Evolutionary conservation across 345 rosid species (phyloP).

Genomic region (Brassica juncea): DNA sequence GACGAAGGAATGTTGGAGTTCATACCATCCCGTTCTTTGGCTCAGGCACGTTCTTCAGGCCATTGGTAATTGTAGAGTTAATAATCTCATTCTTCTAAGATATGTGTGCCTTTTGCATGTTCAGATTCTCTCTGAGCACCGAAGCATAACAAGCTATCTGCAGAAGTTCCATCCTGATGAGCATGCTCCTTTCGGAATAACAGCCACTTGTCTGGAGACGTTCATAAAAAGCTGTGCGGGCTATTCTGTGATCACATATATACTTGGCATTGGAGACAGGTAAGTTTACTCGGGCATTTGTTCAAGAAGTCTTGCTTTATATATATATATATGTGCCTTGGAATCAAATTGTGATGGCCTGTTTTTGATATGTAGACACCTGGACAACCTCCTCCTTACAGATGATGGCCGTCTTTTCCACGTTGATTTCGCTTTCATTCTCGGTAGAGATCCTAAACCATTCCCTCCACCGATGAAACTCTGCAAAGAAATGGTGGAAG

Average conservation of each 20-base stretch:
- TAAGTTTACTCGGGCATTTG: background rate
- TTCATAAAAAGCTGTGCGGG: constrained; percentile 99
- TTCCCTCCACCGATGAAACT: constrained; percentile 99
- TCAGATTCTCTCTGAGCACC: constrained; percentile 92
- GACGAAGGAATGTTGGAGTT: constrained; percentile 99
- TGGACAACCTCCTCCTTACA: constrained; percentile 94
- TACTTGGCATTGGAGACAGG: constrained; percentile 99
- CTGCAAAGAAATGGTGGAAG: constrained; percentile 99
- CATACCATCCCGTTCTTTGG: constrained; percentile 89
- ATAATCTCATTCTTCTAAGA: background rate
- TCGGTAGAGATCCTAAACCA: constrained; percentile 97
- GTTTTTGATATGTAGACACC: constrained; percentile 59
- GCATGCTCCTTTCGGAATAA: constrained; percentile 92
- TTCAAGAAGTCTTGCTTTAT: background rate
- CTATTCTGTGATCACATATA: constrained; percentile 95
- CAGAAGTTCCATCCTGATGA: constrained; percentile 98
- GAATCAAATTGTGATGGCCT: constrained; percentile 2
- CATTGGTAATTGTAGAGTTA: background rate
- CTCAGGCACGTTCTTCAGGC: constrained; percentile 59
- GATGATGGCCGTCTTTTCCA: constrained; percentile 98
- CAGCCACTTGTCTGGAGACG: constrained; percentile 92
- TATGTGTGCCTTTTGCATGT: constrained; percentile 21
- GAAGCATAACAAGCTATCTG: constrained; percentile 86
- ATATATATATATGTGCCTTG: background rate
- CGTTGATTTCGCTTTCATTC: constrained; percentile 95